A percentile compares a stretch with the other conserved stretches of the same genome.
phyloP scores from a whole-genome alignment of 495 filamentous ascomycete species.

The Penicillium malachiteum region DNA sequence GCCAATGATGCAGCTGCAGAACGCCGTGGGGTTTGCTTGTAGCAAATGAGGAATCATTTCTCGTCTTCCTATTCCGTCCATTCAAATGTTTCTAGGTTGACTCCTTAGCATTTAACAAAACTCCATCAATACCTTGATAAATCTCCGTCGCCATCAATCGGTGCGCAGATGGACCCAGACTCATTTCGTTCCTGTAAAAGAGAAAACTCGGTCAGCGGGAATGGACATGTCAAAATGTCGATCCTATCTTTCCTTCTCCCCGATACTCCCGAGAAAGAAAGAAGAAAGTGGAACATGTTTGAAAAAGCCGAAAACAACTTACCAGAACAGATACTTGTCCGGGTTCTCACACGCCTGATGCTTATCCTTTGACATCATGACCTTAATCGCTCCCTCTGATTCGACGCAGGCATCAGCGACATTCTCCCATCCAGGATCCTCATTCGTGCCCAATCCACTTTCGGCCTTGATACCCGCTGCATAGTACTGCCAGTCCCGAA shows the following conservation, averaged over 20 bases:
- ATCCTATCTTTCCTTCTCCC: background rate
- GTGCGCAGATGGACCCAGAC: slow-evolving; percentile 49
- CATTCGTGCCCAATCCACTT: slow-evolving; percentile 42
- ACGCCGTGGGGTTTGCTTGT: slow-evolving; percentile 19
- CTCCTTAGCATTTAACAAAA: slow-evolving; percentile 26
- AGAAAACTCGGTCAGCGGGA: background rate
- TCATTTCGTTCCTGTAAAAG: slow-evolving; percentile 51
- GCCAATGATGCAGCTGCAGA: slow-evolving; percentile 28
- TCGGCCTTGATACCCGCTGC: slow-evolving; percentile 41
- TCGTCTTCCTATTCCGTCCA: background rate
- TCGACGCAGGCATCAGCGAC: slow-evolving; percentile 37
- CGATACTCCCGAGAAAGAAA: background rate
- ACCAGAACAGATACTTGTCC: slow-evolving; percentile 55
- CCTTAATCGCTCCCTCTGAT: slow-evolving; percentile 25
- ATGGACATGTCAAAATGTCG: background rate
- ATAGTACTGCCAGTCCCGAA: slow-evolving; percentile 46
- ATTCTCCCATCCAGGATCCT: slow-evolving; percentile 42
- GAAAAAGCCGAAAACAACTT: slow-evolving; percentile 14
- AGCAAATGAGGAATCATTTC: background rate
- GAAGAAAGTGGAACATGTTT: background rate
- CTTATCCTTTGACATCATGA: slow-evolving; percentile 36
- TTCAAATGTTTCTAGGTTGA: background rate
- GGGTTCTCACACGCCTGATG: slow-evolving; percentile 42
- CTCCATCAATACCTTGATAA: slow-evolving; percentile 43
- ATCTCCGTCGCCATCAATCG: slow-evolving; percentile 48